Conservation (phyloP, 2,329 filamentous ascomycete species). For the Xylariaceae sp. region DNA sequence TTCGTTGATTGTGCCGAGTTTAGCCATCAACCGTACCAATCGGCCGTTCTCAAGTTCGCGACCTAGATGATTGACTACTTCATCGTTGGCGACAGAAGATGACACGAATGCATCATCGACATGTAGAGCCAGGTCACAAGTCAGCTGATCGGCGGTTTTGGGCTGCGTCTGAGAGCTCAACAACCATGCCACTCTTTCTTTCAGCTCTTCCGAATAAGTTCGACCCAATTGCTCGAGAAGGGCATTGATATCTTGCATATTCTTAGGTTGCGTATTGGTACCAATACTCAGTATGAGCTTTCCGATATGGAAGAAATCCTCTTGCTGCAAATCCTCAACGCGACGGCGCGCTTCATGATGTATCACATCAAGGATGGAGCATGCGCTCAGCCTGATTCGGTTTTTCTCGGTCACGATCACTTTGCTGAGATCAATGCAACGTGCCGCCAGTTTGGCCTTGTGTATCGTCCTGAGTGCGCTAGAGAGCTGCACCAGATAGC, state of each 20-base stretch:
- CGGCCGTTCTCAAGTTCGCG: constrained; percentile 88
- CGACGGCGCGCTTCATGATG: constrained; percentile 68
- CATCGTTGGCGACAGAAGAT: constrained; percentile 72
- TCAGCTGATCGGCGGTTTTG: constrained; percentile 74
- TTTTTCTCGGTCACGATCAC: constrained; percentile 87
- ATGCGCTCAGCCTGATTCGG: constrained; percentile 80
- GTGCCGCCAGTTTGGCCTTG: constrained; percentile 70
- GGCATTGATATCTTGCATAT: constrained; percentile 58
- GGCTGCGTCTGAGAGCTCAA: constrained; percentile 54
- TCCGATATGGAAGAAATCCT: constrained; percentile 81
- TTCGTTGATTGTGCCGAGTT: constrained; percentile 84
- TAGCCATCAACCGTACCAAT: constrained; percentile 70
- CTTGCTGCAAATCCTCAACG: constrained; percentile 72
- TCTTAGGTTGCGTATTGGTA: constrained; percentile 55
- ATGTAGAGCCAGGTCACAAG: constrained; percentile 72
- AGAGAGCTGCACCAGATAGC: constrained; percentile 85
- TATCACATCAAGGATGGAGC: constrained; percentile 83
- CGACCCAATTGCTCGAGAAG: constrained; percentile 72
- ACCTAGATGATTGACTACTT: constrained; percentile 63
- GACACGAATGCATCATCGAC: constrained; percentile 71
- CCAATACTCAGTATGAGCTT: constrained; percentile 78
- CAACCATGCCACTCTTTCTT: constrained; percentile 77
- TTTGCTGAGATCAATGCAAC: constrained; percentile 82
- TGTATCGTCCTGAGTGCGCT: constrained; percentile 87
- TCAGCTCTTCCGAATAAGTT: constrained; percentile 71